Percentiles rank a stretch among this genome's conserved stretches.
Evolutionary conservation across 192 early-diverging fungal genomes (phyloP).

Genomic region (Funneliformis geosporum): DNA sequence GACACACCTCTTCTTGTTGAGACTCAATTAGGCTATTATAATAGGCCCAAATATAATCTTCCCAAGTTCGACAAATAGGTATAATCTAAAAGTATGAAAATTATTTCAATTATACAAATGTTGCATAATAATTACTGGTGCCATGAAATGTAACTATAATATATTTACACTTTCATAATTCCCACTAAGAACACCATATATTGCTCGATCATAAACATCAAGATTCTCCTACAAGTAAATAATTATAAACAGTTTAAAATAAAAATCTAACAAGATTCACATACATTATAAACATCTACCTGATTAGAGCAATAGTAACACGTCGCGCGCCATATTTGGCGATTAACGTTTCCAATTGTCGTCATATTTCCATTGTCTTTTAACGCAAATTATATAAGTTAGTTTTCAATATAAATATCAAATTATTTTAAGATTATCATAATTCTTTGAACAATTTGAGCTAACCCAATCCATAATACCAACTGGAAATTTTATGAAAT

Average conservation of each 20-base stretch:
- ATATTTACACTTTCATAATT: conserved; percentile 65
- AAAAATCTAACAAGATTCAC: neutral
- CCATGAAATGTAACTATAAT: conserved; percentile 6
- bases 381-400: neutral
- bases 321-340: conserved; percentile 66
- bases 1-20: conserved; percentile 49
- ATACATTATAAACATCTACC: conserved; percentile 22
- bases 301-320: conserved; percentile 61
- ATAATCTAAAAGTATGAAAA: conserved; percentile 46
- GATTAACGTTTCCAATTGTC: conserved; percentile 58
- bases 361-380: neutral
- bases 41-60: conserved; percentile 84
- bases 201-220: conserved; percentile 74
- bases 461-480: neutral
- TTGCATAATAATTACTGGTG: neutral
- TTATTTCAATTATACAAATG: neutral
- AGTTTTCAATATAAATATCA: neutral
- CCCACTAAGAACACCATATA: conserved; percentile 75
- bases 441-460: neutral
- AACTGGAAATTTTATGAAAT: neutral
- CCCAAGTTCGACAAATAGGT: conserved; percentile 80
- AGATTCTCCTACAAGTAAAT: conserved; percentile 39
- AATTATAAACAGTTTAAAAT: neutral
- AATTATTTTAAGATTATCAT: neutral
- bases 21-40: conserved; percentile 73